Evolutionary conservation across 2,329 filamentous ascomycete genomes (phyloP), one percentile per base, ranked within the genome.

Genomic region (Biscogniauxia mediterranea): DNA sequence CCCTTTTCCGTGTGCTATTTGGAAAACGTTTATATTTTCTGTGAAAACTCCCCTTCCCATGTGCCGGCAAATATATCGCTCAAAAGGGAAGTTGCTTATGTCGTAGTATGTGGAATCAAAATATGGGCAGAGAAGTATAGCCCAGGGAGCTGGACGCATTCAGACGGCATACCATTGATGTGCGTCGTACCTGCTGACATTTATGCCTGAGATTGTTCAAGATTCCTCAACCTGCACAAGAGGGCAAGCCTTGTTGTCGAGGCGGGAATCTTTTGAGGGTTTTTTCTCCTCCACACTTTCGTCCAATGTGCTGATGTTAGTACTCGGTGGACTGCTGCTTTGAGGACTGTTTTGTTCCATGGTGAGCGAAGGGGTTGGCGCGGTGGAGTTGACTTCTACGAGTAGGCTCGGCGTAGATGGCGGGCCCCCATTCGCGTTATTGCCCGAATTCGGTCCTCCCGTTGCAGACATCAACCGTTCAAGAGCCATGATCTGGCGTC

Each of bases 321-420:
- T 85, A 73, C 87, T 91, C 4, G 87, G 84, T 2, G 88, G 80
- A 62, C 83, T 87, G 71, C 80, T 87, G 72, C 85, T 90, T 68
- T 87, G 85, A 1, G 88, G 88, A 64, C 86, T 90, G 71, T 90
- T 90, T 49, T 85, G 85, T 68, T 89, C 88, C 67, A 84, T 88
- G 1, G 88, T 90, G 58, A 91, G 81, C 21, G 82, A 81, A 1
- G 89, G 90, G 0, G 88, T 89, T 8, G 87, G 85, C 0, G 83
- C 82, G 9, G 81, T 79, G 57, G 87, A 82, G 76, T 77, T 75
- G 70, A 78, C 75, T 67, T 84, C 77, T 60, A 80, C 76, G 62
- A 80, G 75, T 53, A 81, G 74, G 50, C 74, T 75, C 2, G 76
- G 73, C 1, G 76, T 75, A 7, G 74, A 72, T 9, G 69, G 70